phyloP scores from a whole-genome alignment of 306 rosid species.

The Gynostemma pentaphyllum region DNA sequence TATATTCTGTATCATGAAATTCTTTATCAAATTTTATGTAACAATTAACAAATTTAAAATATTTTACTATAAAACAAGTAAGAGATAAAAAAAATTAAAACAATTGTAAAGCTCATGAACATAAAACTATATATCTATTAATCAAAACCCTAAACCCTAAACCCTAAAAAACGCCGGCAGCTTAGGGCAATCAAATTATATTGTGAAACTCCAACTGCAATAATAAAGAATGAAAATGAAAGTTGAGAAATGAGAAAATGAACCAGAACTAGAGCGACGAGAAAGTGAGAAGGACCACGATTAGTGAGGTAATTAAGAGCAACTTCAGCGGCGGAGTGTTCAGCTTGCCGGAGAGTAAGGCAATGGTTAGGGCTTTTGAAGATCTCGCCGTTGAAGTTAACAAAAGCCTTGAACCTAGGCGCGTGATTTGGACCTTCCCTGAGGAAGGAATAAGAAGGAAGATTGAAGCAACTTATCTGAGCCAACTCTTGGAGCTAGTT shows the following conservation, averaged over 20 bases:
- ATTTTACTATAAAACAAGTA: too few species aligned
- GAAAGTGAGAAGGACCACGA: constrained; percentile 90
- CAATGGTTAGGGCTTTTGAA: constrained; percentile 84
- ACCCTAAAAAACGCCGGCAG: too few species aligned
- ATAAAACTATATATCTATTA: too few species aligned
- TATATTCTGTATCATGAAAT: too few species aligned
- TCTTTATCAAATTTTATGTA: too few species aligned
- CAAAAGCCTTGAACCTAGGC: constrained; percentile 92
- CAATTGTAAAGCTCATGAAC: too few species aligned
- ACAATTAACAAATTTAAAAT: too few species aligned
- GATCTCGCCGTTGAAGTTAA: constrained; percentile 93
- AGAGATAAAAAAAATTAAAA: too few species aligned
- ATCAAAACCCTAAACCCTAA: too few species aligned
- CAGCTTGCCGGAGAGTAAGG: constrained; percentile 90
- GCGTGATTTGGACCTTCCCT: constrained; percentile 99
- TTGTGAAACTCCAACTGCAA: neutral
- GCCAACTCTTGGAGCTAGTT: constrained; percentile 99
- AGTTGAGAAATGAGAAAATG: constrained; percentile 9
- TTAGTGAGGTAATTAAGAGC: constrained; percentile 81
- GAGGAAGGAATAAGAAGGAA: constrained; percentile 84
- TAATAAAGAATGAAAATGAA: neutral
- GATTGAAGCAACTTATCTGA: constrained; percentile 95
- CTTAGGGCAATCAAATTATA: neutral
- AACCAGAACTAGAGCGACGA: constrained; percentile 85
- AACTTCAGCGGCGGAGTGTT: constrained; percentile 98